phyloP scores from a whole-genome alignment of 2,329 filamentous ascomycete species.

The Ophiostoma triangulosporum region DNA sequence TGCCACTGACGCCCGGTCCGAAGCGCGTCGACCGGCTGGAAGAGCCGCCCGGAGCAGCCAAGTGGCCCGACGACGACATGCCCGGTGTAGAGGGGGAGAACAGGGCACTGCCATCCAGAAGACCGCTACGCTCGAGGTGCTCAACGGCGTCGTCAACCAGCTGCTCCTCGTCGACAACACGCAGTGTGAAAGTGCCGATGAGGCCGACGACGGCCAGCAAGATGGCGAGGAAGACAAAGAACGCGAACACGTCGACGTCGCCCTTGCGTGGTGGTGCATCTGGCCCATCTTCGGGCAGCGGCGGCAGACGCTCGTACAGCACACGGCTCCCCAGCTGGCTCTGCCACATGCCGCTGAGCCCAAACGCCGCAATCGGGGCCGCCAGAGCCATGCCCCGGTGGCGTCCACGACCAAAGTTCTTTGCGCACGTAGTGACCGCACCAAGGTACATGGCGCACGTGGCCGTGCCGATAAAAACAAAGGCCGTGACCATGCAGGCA shows the following conservation, averaged over 20 bases:
- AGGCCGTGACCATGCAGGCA: slow-evolving; percentile 71
- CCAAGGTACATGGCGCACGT: slow-evolving; percentile 83
- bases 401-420: slow-evolving; percentile 88
- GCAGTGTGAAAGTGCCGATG: slow-evolving; percentile 59
- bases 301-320: slow-evolving; percentile 53
- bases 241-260: slow-evolving; percentile 64
- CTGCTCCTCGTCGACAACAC: slow-evolving; percentile 70
- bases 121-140: slow-evolving; percentile 76
- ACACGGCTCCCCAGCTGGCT: slow-evolving; percentile 74
- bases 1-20: slow-evolving; percentile 7
- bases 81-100: slow-evolving; percentile 40
- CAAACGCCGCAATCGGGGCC: slow-evolving; percentile 82
- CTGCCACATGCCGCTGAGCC: slow-evolving; percentile 89
- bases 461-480: slow-evolving; percentile 67
- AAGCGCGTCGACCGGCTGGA: slow-evolving; percentile 8
- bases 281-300: slow-evolving; percentile 39
- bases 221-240: slow-evolving; percentile 72
- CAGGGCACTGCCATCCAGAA: slow-evolving; percentile 63
- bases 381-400: slow-evolving; percentile 82
- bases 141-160: slow-evolving; percentile 84
- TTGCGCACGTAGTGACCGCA: slow-evolving; percentile 88
- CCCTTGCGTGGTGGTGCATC: slow-evolving; percentile 26
- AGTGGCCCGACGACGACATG: slow-evolving; percentile 15
- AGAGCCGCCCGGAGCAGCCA: not conserved
- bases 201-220: slow-evolving; percentile 59